Base-by-base conservation (phyloP, 257 asterid species). In the Solanum peruvianum region DNA sequence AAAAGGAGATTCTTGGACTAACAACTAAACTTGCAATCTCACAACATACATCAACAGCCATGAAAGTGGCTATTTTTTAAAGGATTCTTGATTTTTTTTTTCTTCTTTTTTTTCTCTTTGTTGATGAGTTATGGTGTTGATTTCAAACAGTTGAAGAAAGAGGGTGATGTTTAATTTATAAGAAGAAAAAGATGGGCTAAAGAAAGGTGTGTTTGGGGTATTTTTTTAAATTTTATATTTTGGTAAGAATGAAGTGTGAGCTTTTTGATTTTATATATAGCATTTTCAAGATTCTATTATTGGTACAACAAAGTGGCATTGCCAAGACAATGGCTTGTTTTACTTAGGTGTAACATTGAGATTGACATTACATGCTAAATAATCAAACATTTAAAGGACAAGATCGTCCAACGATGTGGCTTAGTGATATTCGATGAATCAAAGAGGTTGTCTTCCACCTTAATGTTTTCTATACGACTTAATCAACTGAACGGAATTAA, bases 1-100 rank as follows among this genome's bases (percentile, higher is more conserved):
- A 96, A 67, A 96, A 93, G 23, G 98, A 94, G 92, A 95, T 91
- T 91, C 99, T 92, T 37, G 98, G 98, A 72, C 93, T 93, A 3
- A 84, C 89, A 11, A 88, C 88, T 16, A 87, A 90, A 62, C 93
- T 93, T 14, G 93, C 78, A 69, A 90, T 56, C 37, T 93, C 98
- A 8, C 93, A 91, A 88, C 94, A 93, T 0, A 94, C 92, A 89
- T 94, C 98, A 3, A 92, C 93, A 31, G 98, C 98, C 99, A 96
- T 93, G 64, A 18, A 81, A 47, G 10, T 44, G 70, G 58, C 25
- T 69, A 56, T 44, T 45, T 39, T 5, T 62, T 25, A 64, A 39
- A 33, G 37, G 45, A 25, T 78, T 44, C 31, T 37, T 45, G 64
- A 45, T 45, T 69, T 25, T 29, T 39, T 37, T 16, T 9, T 49